Percentiles rank a stretch among this genome's conserved stretches.
These are phyloP conservation scores for Dichotomocladium elegans DNA, from an alignment of 371 early-diverging fungal species.

Conservation along the genomic window DNA sequence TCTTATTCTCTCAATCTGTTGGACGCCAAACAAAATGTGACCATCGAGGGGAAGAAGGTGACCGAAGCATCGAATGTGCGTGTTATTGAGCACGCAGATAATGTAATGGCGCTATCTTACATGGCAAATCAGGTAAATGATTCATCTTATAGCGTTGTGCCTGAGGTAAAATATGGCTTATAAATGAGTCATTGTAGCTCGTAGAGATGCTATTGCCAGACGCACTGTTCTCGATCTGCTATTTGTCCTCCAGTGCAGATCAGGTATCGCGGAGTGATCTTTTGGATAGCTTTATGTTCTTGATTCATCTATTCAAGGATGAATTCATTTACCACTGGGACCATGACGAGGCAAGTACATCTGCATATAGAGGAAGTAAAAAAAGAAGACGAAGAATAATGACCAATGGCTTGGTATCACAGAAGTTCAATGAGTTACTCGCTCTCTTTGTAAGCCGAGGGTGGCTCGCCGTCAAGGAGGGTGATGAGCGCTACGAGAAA, in stretches of 20 bases:
- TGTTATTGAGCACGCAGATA: constrained; percentile 47
- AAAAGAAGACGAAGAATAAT: too few species aligned
- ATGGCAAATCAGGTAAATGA: constrained; percentile 43
- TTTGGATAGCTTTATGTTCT: constrained; percentile 33
- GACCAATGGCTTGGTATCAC: background rate
- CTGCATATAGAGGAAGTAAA: too few species aligned
- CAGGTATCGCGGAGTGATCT: constrained; percentile 17
- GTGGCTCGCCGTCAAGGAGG: constrained; percentile 9
- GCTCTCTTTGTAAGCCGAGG: constrained; percentile 26
- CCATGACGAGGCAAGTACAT: constrained; percentile 27
- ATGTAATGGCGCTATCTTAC: constrained; percentile 46
- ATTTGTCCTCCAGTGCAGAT: constrained; percentile 19
- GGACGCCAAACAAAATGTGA: constrained; percentile 35
- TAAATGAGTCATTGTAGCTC: constrained; percentile 9
- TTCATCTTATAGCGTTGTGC: background rate
- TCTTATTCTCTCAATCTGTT: constrained; percentile 32
- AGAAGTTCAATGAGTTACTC: constrained; percentile 38
- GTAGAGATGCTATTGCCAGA: constrained; percentile 42
- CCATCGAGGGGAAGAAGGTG: constrained; percentile 35
- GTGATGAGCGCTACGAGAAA: constrained; percentile 18
- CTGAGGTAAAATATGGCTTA: background rate
- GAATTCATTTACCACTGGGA: constrained; percentile 49
- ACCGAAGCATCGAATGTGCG: constrained; percentile 37
- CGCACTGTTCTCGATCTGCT: constrained; percentile 38
- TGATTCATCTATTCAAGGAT: constrained; percentile 39